Evolutionary conservation across 345 rosid genomes (phyloP), one percentile per base, ranked within the genome.

Genomic region (Lepidium sativum): DNA sequence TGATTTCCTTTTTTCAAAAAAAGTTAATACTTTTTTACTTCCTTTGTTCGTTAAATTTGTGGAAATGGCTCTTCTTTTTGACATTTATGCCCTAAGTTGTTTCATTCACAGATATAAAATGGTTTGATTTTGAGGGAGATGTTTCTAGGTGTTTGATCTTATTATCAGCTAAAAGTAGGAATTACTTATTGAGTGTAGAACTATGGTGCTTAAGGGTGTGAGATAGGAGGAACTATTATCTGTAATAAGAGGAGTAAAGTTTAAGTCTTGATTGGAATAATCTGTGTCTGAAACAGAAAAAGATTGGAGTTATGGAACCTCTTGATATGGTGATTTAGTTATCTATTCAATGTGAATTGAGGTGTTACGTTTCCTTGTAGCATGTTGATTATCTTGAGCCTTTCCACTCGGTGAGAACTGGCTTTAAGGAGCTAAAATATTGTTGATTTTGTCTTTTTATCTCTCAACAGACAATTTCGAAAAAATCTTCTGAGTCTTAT

Each of bases 401-500:
- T 32, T 60, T 6, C 0, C 0, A 16, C 14, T 5, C 3, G 8
- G 15, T 37, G 20, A 25, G 49, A 25, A 40, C 8, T 58, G 25
- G 16, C 8, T 37, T 16, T 54, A 0, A 20, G 39, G 39, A 21
- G 12, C 40, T 56, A 35, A 42, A 1, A 0, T 42, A 5, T 43
- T 37, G 54, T 66, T 54, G 10, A 9, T 0, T 6, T 18, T 54
- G 11, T 56, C 12, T 4, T 37, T 50, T 34, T 4, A 13, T 44
- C 6, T 34, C 16, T 67, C 1, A 20, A 48, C 77, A 86, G 92
- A 80, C 84, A 15, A 71, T 86, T 51, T 60, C 82, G 17, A 62
- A 12, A 38, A 25, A 53, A 34, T 63, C 75, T 20, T 74, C 83
- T 0, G 84, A 80, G 43, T 47, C 94, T 38, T 92, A 83, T 73